Evolutionary conservation across 2,329 filamentous ascomycete genomes (phyloP).

Genomic region (Colletotrichum tofieldiae): DNA sequence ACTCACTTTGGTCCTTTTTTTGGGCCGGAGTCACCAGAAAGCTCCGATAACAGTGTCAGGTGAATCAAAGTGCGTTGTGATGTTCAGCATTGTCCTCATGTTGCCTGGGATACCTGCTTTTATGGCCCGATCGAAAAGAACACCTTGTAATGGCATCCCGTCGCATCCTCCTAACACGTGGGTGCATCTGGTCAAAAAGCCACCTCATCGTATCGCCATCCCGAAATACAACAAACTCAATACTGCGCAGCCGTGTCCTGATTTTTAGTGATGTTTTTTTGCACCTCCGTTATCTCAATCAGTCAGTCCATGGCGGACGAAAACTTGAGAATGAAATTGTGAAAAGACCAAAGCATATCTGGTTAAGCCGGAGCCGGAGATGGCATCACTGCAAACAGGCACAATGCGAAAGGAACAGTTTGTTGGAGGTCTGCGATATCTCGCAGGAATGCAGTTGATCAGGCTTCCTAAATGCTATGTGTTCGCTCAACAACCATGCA

Average conservation of each 20-base stretch:
- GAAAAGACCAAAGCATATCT: background rate
- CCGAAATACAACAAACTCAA: background rate
- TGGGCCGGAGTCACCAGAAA: background rate
- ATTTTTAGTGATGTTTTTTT: background rate
- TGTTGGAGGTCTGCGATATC: constrained; percentile 41
- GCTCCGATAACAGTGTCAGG: background rate
- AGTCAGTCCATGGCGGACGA: background rate
- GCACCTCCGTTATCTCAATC: background rate
- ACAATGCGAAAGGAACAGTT: background rate
- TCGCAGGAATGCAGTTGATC: constrained; percentile 44
- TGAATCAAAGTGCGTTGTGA: background rate
- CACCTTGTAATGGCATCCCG: background rate
- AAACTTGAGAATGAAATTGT: too few species aligned
- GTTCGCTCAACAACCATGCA: constrained; percentile 42
- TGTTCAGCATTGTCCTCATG: background rate
- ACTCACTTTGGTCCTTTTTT: constrained; percentile 7
- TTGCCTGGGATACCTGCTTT: background rate
- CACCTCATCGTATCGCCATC: background rate
- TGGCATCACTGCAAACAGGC: background rate
- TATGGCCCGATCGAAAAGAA: background rate
- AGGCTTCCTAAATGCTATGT: constrained; percentile 44
- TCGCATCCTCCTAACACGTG: background rate
- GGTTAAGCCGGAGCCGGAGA: background rate
- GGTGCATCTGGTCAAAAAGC: background rate
- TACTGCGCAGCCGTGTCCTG: too few species aligned